phyloP scores from a whole-genome alignment of 2,329 filamentous ascomycete genomes.

The Fusarium sp. region DNA sequence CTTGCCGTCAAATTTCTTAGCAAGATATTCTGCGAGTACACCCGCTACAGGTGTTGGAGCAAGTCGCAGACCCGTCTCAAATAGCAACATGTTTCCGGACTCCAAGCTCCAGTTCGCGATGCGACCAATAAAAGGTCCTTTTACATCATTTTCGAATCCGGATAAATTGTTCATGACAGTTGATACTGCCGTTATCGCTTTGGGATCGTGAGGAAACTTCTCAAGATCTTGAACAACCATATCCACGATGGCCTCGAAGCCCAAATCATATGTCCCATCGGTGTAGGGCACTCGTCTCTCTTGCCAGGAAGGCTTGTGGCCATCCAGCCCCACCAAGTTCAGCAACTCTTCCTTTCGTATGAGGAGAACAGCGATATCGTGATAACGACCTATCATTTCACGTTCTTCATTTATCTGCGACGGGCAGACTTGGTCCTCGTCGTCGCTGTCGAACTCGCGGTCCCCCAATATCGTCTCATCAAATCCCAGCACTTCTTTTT shows the following conservation, averaged over 20 bases:
- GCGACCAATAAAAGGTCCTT: background rate
- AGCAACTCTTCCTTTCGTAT: conserved; percentile 13
- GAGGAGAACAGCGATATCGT: conserved; percentile 19
- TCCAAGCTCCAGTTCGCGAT: conserved; percentile 20
- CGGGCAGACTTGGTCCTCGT: background rate
- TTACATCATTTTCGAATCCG: background rate
- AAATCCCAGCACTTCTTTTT: conserved; percentile 26
- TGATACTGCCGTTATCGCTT: conserved; percentile 1
- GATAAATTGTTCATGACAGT: conserved; percentile 4
- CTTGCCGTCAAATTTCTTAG: background rate
- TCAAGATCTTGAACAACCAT: conserved; percentile 5
- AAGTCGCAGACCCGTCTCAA: conserved; percentile 1
- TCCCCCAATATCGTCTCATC: background rate
- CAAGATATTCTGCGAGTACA: conserved; percentile 1
- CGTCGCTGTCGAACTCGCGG: conserved; percentile 9
- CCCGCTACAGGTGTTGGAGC: background rate
- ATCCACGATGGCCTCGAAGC: background rate
- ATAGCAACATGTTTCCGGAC: conserved; percentile 4
- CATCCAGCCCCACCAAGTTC: background rate
- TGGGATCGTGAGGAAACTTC: background rate
- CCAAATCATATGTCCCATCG: background rate
- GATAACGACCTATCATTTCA: conserved; percentile 11
- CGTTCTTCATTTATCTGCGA: too few species aligned
- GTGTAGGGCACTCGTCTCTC: background rate
- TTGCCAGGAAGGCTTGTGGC: background rate